Conservation (phyloP, 2,329 filamentous ascomycete species). For the Botrytis paeoniae region DNA sequence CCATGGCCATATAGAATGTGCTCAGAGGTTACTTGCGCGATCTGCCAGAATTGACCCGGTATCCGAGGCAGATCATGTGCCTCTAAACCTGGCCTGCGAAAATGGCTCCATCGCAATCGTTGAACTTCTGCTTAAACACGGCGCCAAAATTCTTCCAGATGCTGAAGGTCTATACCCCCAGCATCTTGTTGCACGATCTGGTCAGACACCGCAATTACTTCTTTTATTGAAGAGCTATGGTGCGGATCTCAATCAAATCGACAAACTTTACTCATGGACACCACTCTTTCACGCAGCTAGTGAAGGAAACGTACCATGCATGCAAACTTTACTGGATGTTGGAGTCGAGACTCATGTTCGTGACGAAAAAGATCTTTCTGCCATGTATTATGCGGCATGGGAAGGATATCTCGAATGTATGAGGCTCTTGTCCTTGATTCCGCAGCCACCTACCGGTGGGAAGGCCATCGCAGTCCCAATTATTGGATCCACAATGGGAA, state of each 20-base stretch:
- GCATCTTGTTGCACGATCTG: constrained; percentile 88
- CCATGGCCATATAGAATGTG: constrained; percentile 77
- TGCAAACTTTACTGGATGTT: constrained; percentile 76
- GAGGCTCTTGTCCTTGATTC: constrained; percentile 67
- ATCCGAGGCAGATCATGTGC: constrained; percentile 87
- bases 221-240: constrained; percentile 80
- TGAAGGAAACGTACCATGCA: constrained; percentile 87
- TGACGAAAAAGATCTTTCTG: constrained; percentile 89
- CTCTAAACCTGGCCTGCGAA: constrained; percentile 91
- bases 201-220: constrained; percentile 75
- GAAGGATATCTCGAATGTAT: constrained; percentile 95
- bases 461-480: constrained; percentile 35
- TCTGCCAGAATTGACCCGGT: constrained; percentile 83
- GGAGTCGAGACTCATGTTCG: constrained; percentile 75
- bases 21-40: constrained; percentile 70
- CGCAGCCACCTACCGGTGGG: constrained; percentile 20
- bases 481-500: constrained; percentile 36
- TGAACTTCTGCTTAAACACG: constrained; percentile 75
- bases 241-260: constrained; percentile 84
- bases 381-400: constrained; percentile 98
- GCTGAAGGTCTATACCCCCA: constrained; percentile 97
- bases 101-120: constrained; percentile 85
- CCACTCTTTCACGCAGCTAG: constrained; percentile 94
- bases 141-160: constrained; percentile 82
- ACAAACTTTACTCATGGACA: constrained; percentile 97